Evolutionary conservation across 2,329 filamentous ascomycete genomes (phyloP).

Genomic region (Talaromyces amestolkiae): DNA sequence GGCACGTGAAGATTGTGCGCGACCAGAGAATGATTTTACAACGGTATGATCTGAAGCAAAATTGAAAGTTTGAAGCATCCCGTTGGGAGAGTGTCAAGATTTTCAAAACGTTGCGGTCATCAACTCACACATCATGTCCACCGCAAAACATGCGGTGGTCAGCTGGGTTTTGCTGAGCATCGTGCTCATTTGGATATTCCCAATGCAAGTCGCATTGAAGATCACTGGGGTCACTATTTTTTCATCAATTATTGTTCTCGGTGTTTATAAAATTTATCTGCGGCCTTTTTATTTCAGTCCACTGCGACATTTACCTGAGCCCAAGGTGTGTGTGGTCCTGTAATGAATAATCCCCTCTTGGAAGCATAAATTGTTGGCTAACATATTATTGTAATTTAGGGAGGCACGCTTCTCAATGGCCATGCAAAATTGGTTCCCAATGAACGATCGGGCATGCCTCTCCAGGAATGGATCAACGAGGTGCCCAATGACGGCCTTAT

Average conservation of each 20-base stretch:
- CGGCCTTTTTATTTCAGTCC: constrained; percentile 7
- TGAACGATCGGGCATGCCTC: constrained; percentile 13
- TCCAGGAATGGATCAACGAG: constrained; percentile 17
- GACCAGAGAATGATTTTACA: background rate
- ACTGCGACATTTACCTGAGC: constrained; percentile 7
- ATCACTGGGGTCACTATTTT: background rate
- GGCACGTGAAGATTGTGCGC: background rate
- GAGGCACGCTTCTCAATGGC: constrained; percentile 6
- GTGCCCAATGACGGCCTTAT: constrained; percentile 14
- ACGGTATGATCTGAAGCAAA: background rate
- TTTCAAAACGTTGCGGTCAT: background rate
- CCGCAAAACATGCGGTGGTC: background rate
- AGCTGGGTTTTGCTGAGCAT: background rate
- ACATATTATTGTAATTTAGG: background rate
- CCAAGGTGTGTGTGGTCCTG: background rate
- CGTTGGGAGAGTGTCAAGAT: background rate
- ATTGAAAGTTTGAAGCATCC: background rate
- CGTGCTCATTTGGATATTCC: background rate
- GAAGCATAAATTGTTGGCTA: background rate
- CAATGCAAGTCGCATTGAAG: background rate
- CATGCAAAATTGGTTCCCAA: constrained; percentile 12
- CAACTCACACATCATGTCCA: background rate
- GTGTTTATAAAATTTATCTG: constrained; percentile 3
- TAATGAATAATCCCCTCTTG: too few species aligned
- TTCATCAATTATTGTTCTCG: background rate